These are phyloP conservation scores for Metschnikowia arizonensis DNA, from an alignment of 805 yeast genomes.

Conservation along the genomic window DNA sequence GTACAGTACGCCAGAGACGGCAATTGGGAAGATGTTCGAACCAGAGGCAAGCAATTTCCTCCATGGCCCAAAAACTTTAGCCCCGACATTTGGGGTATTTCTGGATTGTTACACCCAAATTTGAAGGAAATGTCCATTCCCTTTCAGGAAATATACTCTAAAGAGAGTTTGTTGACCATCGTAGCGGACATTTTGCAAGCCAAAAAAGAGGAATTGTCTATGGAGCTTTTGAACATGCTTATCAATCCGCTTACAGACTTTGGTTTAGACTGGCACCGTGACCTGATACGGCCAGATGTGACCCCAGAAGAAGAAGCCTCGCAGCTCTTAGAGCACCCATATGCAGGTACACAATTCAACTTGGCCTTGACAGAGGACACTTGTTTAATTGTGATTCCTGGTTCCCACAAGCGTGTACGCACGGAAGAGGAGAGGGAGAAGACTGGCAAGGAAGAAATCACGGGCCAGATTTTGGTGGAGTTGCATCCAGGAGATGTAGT, in stretches of 20 bases:
- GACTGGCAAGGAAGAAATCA: constrained; percentile 35
- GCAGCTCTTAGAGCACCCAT: constrained; percentile 35
- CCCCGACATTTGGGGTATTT: constrained; percentile 53
- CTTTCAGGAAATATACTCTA: constrained; percentile 40
- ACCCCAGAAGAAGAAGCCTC: constrained; percentile 42
- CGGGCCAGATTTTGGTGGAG: constrained; percentile 38
- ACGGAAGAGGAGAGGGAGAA: constrained; percentile 42
- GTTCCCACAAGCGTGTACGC: constrained; percentile 43
- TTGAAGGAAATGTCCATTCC: constrained; percentile 32
- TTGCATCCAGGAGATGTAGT: constrained; percentile 49
- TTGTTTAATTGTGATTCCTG: constrained; percentile 48
- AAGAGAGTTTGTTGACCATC: constrained; percentile 34
- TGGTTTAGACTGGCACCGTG: constrained; percentile 53
- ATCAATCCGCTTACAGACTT: constrained; percentile 50
- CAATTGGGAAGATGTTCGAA: constrained; percentile 46
- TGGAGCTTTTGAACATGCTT: constrained; percentile 52
- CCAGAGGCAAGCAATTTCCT: constrained; percentile 51
- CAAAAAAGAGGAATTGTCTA: constrained; percentile 29
- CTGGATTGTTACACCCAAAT: constrained; percentile 46
- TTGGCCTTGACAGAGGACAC: constrained; percentile 45
- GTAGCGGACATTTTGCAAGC: constrained; percentile 44
- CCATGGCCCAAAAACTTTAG: constrained; percentile 52
- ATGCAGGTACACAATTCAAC: constrained; percentile 49
- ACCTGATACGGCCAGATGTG: constrained; percentile 45
- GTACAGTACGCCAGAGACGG: constrained; percentile 44